Percentiles rank a stretch among this genome's conserved stretches.
Evolutionary conservation across 768 basidiomycete species (phyloP).

Genomic region (Mycena vulgaris): DNA sequence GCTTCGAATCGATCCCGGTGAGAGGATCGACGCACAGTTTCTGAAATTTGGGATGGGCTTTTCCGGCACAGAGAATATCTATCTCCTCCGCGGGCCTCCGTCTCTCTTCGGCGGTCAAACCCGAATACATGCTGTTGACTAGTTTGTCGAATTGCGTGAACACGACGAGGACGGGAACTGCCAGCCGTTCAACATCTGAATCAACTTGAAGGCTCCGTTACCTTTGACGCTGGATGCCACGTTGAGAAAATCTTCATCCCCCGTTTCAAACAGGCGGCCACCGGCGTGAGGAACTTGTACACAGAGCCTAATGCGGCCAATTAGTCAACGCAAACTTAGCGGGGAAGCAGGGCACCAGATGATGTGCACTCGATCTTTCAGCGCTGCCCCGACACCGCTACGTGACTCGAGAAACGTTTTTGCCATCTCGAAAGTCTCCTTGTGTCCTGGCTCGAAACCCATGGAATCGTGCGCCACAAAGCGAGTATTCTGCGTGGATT

Average conservation of each 20-base stretch:
- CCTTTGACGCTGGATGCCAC: not conserved
- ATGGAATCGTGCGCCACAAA: conserved; percentile 22
- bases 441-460: conserved; percentile 23
- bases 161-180: conserved; percentile 12
- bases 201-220: not conserved
- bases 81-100: not conserved
- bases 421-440: not conserved
- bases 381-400: not conserved
- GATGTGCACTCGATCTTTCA: conserved; percentile 18
- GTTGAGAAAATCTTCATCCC: conserved; percentile 5
- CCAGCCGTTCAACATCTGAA: not conserved
- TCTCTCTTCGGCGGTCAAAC: not conserved
- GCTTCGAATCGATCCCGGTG: too few species aligned
- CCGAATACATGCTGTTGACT: too few species aligned
- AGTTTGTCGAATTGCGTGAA: conserved; percentile 26
- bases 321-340: not conserved
- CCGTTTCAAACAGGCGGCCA: conserved; percentile 8
- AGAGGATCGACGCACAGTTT: not conserved
- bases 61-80: not conserved
- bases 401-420: conserved; percentile 15
- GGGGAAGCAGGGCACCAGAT: conserved; percentile 3
- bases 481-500: not conserved
- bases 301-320: conserved; percentile 17
- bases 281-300: conserved; percentile 25
- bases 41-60: not conserved